These are phyloP conservation scores for Isoetes taiwanensis DNA, from an alignment of 75 land plant species.

Conservation along the genomic window DNA sequence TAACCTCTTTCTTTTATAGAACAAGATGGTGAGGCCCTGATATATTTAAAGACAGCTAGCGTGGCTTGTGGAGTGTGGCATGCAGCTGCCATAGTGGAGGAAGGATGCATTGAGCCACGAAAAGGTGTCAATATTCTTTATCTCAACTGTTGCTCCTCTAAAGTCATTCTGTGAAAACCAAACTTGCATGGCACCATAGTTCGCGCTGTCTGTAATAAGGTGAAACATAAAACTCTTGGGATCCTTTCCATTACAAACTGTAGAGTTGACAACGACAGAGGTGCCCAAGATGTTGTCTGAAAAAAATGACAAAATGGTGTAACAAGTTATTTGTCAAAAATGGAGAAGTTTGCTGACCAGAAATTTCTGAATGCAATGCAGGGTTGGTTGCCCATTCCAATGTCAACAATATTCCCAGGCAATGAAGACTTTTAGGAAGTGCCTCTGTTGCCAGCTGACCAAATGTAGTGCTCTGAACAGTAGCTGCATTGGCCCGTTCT, in stretches of 20 bases:
- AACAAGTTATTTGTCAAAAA: constrained; percentile 49
- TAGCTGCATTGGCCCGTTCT: constrained; percentile 40
- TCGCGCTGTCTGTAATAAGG: constrained; percentile 71
- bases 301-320: constrained; percentile 69
- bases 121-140: constrained; percentile 61
- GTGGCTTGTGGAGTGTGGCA: no score
- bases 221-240: constrained; percentile 70
- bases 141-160: constrained; percentile 53
- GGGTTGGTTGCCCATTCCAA: constrained; percentile 39
- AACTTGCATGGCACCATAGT: constrained; percentile 71
- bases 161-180: constrained; percentile 69
- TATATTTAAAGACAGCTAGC: no score
- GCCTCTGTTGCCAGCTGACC: constrained; percentile 85
- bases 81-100: constrained; percentile 91
- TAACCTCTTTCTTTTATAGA: no score
- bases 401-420: constrained; percentile 51
- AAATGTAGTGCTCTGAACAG: constrained; percentile 50
- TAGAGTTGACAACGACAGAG: constrained; percentile 87
- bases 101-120: constrained; percentile 74
- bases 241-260: constrained; percentile 48
- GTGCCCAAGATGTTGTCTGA: constrained; percentile 87
- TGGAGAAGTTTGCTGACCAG: constrained; percentile 11
- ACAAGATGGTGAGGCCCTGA: no score
- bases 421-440: constrained; percentile 75
- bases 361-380: constrained; percentile 20